Base-by-base conservation (phyloP, 176 grass and related monocot genomes). In the Phragmites australis region DNA sequence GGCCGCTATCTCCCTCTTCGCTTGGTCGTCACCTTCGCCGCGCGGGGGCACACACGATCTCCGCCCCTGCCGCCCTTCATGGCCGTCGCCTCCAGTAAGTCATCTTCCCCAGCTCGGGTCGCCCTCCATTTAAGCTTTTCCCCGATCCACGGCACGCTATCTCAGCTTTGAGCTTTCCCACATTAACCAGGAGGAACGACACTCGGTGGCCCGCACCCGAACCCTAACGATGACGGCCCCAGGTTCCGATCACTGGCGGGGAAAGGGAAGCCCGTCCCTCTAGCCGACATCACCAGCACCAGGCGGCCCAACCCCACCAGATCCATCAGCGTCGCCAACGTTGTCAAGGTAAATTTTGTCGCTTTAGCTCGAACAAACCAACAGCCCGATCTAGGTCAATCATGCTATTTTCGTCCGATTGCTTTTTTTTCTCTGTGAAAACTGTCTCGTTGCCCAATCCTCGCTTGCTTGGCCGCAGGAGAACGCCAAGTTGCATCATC, bases 261-360 rank as follows among this genome's bases (percentile, higher is more conserved):
- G 30, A 83, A 73, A 8, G 79, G 55, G 40, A 79, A 73, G 32
- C 31, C 67, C 81, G 74, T 12, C 50, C 74, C 85, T 22, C 70
- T 84, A 29, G 62, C 76, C 17, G 90, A 92, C 75, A 89, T 89
- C 75, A 89, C 86, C 47, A 86, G 89, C 68, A 80, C 79, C 9
- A 74, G 74, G 53, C 89, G 75, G 73, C 76, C 76, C 57, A 68
- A 25, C 17, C 15, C 43, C 30, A 11, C 40, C 48, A 82, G 78
- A 77, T 82, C 74, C 53, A 15, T 82, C 23, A 12, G 62, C 25
- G 16, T 54, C 58, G 41, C 47, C 29, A 78, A 82, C 57, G 44
- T 79, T 25, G 23, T 85, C 59, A 88, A 86, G 83, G 83, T 89
- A 47, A 63, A 53, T 16, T 42, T 51, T 51, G 2, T 53, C 29